Evolutionary conservation across 108 stramenopile genomes (phyloP), one percentile per base, ranked within the genome.

Genomic region (Fragilariopsis cylindrus): DNA sequence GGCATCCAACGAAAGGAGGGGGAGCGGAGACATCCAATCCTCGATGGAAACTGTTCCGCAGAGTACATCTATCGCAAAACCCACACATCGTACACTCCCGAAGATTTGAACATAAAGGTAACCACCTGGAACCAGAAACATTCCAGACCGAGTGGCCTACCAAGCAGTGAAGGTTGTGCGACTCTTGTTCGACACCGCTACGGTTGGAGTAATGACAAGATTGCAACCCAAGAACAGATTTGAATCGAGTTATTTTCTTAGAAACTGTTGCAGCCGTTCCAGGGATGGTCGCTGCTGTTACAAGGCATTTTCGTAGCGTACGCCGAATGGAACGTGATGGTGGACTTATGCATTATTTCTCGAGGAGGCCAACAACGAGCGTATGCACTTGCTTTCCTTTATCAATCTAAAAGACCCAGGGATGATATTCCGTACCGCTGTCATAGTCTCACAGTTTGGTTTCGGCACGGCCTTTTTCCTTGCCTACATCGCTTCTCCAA

Each of bases 281-380:
- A 0, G 73, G 76, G 16, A 90, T 94, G 84, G 89, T 93, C 19
- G 92, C 92, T 4, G 94, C 92, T 16, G 92, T 93, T 68, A 76
- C 91, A 57, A 85, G 99, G 8, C 99, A 99, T 70, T 93, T 98
- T 75, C 74, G 76, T 5, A 92, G 92, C 9, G 81, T 99, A 12
- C 92, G 98, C 21, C 88, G 80, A 47, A 96, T 99, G 96, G 60
- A 94, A 48, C 80, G 92, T 41, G 96, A 94, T 76, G 94, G 94
- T 42, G 99, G 99, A 48, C 93, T 94, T 86, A 90, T 98, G 62
- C 87, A 96, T 85, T 97, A 73, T 95, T 99, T 54, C 76, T 98
- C 43, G 98, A 97, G 75, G 99, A 99, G 82, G 98, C 98, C 43
- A 98, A 97, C 82, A 99, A 99, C 75, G 98, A 99, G 83, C 87